Percentiles rank a stretch among this genome's conserved stretches.
Conservation (phyloP, 768 basidiomycete species). For the Lentinus brumalis region DNA sequence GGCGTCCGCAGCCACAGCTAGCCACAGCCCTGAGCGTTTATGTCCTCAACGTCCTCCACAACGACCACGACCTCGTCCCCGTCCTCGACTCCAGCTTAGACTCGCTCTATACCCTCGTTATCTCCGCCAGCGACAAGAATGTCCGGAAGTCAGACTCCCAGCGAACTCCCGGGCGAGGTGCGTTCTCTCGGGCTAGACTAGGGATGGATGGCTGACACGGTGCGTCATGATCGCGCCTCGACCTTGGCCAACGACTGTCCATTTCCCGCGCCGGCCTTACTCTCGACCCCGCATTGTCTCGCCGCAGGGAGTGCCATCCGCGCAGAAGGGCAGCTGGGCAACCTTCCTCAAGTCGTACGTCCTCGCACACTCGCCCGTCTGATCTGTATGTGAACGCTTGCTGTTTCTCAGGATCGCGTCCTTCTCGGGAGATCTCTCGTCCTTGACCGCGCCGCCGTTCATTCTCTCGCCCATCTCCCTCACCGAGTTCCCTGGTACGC, state of each 20-base stretch:
- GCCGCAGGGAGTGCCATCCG: slow-evolving; percentile 68
- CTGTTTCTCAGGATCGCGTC: slow-evolving; percentile 66
- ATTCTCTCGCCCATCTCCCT: slow-evolving; percentile 90
- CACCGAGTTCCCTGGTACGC: slow-evolving; percentile 86
- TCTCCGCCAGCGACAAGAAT: background rate
- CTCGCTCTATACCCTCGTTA: slow-evolving; percentile 2
- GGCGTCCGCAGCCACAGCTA: background rate
- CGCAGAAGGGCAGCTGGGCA: slow-evolving; percentile 87
- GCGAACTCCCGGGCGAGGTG: slow-evolving; percentile 21
- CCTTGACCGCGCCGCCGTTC: slow-evolving; percentile 85
- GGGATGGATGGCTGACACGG: slow-evolving; percentile 8
- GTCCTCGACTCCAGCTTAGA: background rate
- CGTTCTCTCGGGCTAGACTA: slow-evolving; percentile 1
- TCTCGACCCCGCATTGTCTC: background rate
- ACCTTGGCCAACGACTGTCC: slow-evolving; percentile 8
- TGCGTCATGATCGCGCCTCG: slow-evolving; percentile 21
- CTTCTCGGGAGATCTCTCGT: slow-evolving; percentile 86
- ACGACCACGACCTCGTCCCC: background rate
- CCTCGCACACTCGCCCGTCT: background rate
- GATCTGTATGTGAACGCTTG: background rate
- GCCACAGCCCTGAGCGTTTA: background rate
- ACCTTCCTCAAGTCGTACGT: slow-evolving; percentile 89
- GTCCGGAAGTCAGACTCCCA: slow-evolving; percentile 18
- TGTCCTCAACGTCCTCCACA: background rate
- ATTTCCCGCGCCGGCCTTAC: background rate